phyloP scores from a whole-genome alignment of 257 asterid genomes.

The Solanum etuberosum region DNA sequence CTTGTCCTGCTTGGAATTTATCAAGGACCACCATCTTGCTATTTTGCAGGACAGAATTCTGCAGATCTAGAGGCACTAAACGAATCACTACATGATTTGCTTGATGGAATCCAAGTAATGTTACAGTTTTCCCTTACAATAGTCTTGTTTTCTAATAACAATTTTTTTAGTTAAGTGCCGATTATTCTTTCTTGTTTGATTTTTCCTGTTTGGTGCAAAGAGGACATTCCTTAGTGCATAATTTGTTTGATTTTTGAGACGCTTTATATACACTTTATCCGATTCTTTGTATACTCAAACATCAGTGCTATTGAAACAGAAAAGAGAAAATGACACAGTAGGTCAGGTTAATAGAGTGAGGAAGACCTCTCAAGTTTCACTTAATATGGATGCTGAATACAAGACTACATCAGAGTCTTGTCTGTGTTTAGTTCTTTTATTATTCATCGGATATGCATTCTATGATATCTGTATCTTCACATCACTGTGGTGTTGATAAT shows the following conservation, averaged over 20 bases:
- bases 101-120: conserved; percentile 89
- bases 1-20: conserved; percentile 6
- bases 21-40: background rate
- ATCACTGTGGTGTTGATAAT: background rate
- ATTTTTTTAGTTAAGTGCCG: background rate
- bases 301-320: background rate
- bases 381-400: background rate
- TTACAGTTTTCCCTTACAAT: background rate
- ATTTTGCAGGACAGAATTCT: conserved; percentile 39
- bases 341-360: background rate
- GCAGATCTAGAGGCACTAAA: conserved; percentile 70
- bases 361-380: background rate
- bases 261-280: background rate
- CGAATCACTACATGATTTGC: conserved; percentile 76
- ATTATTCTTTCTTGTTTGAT: background rate
- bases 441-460: background rate
- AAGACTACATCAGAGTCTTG: background rate
- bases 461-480: background rate
- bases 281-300: background rate
- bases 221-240: background rate
- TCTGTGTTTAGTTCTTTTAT: background rate
- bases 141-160: background rate
- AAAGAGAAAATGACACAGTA: background rate
- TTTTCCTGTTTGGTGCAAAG: background rate
- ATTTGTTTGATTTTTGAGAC: background rate